phyloP scores from a whole-genome alignment of 2,329 filamentous ascomycete genomes.

The Neophaeococcomyces mojaviensis region DNA sequence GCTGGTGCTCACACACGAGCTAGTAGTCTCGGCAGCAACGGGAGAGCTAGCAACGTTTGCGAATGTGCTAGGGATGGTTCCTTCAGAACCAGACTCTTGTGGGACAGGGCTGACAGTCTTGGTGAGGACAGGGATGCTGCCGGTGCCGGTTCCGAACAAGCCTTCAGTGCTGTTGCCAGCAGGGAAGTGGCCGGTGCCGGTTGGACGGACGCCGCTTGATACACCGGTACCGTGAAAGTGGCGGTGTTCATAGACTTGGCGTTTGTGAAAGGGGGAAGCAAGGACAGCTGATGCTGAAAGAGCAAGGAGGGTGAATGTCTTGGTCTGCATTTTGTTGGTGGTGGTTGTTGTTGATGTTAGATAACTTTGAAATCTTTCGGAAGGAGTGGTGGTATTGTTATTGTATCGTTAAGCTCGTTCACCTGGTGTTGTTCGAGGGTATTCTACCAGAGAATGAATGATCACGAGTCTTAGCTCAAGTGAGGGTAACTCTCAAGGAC shows the following conservation, averaged over 20 bases:
- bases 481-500: conserved; percentile 18
- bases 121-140: conserved; percentile 5
- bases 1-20: conserved; percentile 15
- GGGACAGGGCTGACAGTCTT: conserved; percentile 12
- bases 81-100: background rate
- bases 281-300: conserved; percentile 19
- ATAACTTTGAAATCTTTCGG: background rate
- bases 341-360: conserved; percentile 2
- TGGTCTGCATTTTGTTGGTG: conserved; percentile 21
- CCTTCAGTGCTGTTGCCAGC: conserved; percentile 7
- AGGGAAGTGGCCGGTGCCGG: conserved; percentile 6
- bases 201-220: background rate
- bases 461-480: conserved; percentile 23
- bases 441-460: conserved; percentile 12
- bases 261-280: conserved; percentile 18
- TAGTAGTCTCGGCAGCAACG: conserved; percentile 8
- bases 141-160: conserved; percentile 10
- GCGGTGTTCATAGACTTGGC: conserved; percentile 12
- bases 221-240: conserved; percentile 15
- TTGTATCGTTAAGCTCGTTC: conserved; percentile 7
- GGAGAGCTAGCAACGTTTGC: conserved; percentile 10
- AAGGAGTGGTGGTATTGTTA: conserved; percentile 1
- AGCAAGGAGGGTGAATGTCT: conserved; percentile 17
- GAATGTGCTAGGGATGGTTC: background rate
- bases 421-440: conserved; percentile 4